Conservation (phyloP, 306 rosid genomes). For the Medicago lupulina region DNA sequence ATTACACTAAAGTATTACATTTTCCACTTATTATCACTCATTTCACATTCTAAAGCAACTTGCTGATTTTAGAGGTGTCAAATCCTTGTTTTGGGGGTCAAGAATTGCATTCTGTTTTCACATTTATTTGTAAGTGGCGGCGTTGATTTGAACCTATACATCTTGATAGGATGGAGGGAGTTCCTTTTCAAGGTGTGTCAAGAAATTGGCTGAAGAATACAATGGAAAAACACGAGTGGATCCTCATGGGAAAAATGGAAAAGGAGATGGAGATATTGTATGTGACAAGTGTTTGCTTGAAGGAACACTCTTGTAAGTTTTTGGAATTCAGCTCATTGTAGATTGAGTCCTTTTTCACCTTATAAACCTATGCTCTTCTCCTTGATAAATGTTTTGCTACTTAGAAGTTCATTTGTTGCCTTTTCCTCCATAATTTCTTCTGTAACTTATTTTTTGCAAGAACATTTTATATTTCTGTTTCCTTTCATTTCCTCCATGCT, state of each 20-base stretch:
- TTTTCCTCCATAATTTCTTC: slow-evolving; percentile 22
- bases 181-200: slow-evolving; percentile 9
- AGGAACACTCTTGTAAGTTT: slow-evolving; percentile 50
- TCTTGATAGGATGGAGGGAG: slow-evolving; percentile 41
- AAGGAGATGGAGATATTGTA: slow-evolving; percentile 1
- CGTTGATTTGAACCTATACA: slow-evolving; percentile 33
- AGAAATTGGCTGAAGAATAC: slow-evolving; percentile 24
- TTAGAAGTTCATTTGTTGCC: background rate
- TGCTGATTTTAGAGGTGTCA: background rate
- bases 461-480: slow-evolving; percentile 1
- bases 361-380: slow-evolving; percentile 5
- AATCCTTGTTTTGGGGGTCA: slow-evolving; percentile 19
- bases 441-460: slow-evolving; percentile 21
- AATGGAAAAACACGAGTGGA: slow-evolving; percentile 1
- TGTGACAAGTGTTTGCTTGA: slow-evolving; percentile 46
- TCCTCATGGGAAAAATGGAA: slow-evolving; percentile 15
- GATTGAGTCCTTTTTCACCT: slow-evolving; percentile 23
- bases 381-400: slow-evolving; percentile 10
- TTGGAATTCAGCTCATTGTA: slow-evolving; percentile 8
- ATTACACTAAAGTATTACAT: background rate
- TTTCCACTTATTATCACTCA: background rate
- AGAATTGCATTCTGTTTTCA: slow-evolving; percentile 1
- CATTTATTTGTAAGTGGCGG: slow-evolving; percentile 30
- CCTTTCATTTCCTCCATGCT: background rate
- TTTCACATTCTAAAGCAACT: background rate